phyloP scores from a whole-genome alignment of 2,329 filamentous ascomycete genomes.

The Diaporthe citrichinensis region DNA sequence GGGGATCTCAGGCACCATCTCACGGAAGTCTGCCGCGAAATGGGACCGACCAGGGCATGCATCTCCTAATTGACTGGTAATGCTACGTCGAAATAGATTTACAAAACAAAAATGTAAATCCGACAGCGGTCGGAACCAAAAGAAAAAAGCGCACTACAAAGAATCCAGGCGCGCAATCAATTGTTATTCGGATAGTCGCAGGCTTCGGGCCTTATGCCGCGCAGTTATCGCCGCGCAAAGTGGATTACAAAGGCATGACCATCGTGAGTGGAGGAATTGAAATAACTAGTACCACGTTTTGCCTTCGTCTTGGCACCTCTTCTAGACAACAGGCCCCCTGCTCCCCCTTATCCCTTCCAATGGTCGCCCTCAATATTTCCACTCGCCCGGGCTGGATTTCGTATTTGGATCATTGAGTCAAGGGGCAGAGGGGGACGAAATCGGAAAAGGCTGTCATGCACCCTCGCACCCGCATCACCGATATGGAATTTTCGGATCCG shows the following conservation, averaged over 20 bases:
- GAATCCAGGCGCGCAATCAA: background rate
- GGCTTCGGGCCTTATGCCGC: conserved; percentile 5
- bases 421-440: background rate
- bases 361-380: conserved; percentile 3
- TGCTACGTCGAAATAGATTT: background rate
- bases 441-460: conserved; percentile 7
- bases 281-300: conserved; percentile 27
- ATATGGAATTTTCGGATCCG: conserved; percentile 5
- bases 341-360: conserved; percentile 16
- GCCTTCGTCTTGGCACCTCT: conserved; percentile 1
- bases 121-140: background rate
- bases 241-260: conserved; percentile 8
- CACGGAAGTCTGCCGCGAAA: conserved; percentile 5
- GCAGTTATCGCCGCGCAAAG: background rate
- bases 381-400: conserved; percentile 17
- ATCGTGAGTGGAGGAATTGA: conserved; percentile 15
- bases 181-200: background rate
- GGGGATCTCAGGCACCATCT: conserved; percentile 30
- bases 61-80: background rate
- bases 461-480: background rate
- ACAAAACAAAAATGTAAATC: background rate
- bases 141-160: background rate
- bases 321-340: background rate
- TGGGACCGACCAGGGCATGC: background rate
- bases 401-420: background rate